Conservation (phyloP, 2,329 filamentous ascomycete species). For the Cladosporium sp. region DNA sequence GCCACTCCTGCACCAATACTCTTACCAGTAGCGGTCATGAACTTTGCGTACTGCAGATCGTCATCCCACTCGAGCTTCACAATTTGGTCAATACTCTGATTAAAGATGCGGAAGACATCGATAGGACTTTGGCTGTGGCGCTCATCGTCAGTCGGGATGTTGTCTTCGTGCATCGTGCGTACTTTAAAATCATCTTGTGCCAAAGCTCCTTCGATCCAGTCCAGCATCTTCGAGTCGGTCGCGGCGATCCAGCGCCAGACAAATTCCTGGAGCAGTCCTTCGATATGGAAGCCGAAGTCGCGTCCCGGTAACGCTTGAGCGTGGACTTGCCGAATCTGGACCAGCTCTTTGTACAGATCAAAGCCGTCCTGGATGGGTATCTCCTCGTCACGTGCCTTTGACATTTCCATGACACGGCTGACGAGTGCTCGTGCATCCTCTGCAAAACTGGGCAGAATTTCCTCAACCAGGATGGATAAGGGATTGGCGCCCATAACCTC, state of each 20-base stretch:
- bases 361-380: constrained; percentile 91
- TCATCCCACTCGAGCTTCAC: constrained; percentile 88
- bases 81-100: constrained; percentile 85
- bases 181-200: constrained; percentile 86
- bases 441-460: constrained; percentile 86
- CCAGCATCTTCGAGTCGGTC: constrained; percentile 75
- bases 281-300: constrained; percentile 83
- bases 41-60: constrained; percentile 88
- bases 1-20: constrained; percentile 80
- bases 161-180: constrained; percentile 53
- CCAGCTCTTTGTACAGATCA: constrained; percentile 84
- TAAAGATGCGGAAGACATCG: constrained; percentile 92
- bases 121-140: constrained; percentile 91
- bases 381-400: constrained; percentile 68
- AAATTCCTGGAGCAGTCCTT: constrained; percentile 82
- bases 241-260: constrained; percentile 92
- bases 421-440: constrained; percentile 86
- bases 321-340: constrained; percentile 81
- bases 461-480: constrained; percentile 72
- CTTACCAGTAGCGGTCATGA: constrained; percentile 91
- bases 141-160: constrained; percentile 70
- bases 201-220: constrained; percentile 86
- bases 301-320: constrained; percentile 67
- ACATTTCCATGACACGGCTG: constrained; percentile 72
- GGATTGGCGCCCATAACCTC: constrained; percentile 78